Evolutionary conservation across 331 rosid genomes (phyloP).

Genomic region (Malus hybrid): DNA sequence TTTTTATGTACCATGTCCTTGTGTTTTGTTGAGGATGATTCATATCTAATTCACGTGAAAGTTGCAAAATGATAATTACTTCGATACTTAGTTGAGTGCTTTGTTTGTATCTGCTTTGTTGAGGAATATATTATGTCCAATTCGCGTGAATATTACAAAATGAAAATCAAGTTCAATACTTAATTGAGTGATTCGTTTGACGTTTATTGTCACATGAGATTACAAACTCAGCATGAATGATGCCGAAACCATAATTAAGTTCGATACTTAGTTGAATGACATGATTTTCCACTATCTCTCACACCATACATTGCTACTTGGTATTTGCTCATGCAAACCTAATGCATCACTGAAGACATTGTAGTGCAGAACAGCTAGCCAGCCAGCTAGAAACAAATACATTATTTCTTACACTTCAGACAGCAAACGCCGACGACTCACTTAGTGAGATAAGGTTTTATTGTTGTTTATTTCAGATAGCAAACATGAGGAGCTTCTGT

Average conservation of each 20-base stretch:
- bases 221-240: neutral
- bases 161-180: neutral
- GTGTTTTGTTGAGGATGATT: no score
- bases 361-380: neutral
- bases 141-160: neutral
- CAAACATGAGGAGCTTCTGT: neutral
- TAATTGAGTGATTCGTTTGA: neutral
- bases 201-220: neutral
- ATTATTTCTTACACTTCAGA: neutral
- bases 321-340: neutral
- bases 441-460: no score
- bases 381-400: neutral
- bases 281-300: neutral
- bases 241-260: neutral
- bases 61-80: no score
- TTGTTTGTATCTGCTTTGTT: neutral
- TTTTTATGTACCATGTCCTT: no score
- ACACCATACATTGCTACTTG: neutral
- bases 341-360: neutral
- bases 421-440: no score
- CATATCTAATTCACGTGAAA: no score
- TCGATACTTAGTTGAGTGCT: no score
- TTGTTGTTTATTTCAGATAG: neutral
- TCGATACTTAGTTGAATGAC: neutral
- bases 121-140: neutral